Conservation (phyloP, 257 asterid species). For the Coffea eugenioides region DNA sequence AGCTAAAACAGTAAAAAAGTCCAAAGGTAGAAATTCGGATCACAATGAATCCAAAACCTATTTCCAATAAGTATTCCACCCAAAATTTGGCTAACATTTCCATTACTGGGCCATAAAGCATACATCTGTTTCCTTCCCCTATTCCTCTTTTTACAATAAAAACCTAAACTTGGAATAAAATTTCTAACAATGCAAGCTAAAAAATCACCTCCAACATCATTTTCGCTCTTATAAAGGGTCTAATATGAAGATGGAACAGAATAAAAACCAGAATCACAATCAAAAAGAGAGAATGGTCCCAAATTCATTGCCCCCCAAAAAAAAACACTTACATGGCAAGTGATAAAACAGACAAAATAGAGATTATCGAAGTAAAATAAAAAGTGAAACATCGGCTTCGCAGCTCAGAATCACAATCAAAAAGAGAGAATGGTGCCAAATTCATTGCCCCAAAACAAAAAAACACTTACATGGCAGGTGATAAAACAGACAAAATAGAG, state of each 20-base stretch:
- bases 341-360: background rate
- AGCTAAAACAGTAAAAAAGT: background rate
- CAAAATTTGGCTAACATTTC: background rate
- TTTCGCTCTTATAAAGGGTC: background rate
- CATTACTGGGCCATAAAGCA: background rate
- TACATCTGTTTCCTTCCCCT: background rate
- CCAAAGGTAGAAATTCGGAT: background rate
- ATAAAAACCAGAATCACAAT: no score
- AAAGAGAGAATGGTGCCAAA: no score
- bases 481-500: background rate
- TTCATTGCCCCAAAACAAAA: conserved; percentile 15
- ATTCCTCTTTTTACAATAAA: background rate
- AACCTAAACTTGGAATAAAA: background rate
- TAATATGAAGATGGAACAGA: no score
- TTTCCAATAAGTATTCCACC: background rate
- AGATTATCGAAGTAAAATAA: background rate
- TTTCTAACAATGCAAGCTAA: background rate
- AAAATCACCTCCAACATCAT: background rate
- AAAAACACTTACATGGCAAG: background rate
- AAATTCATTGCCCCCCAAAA: no score
- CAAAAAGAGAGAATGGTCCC: no score
- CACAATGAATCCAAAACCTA: background rate
- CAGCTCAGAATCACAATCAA: no score
- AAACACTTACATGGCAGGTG: background rate
- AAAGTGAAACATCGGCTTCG: background rate